Base-by-base conservation (phyloP, 305 asterid genomes). In the Ruellia speciosa region DNA sequence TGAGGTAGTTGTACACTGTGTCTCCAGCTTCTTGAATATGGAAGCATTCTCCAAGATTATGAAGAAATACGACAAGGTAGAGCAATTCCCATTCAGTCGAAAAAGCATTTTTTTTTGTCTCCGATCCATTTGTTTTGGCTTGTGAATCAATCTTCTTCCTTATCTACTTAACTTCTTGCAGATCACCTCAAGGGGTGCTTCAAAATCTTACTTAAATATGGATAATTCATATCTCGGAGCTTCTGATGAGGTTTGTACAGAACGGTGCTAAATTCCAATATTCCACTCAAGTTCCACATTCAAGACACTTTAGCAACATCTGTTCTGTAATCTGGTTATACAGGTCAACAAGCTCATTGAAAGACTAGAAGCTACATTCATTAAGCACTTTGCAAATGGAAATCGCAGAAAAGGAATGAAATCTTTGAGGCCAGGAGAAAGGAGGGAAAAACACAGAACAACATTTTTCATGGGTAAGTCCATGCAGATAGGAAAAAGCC, bases 61-160 rank as follows among this genome's bases (percentile, higher is more conserved):
- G 94, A 86, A 86, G 90, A 89, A 89, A 74, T 86, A 84, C 59
- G 93, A 89, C 64, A 89, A 89, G 95, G 94, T 89, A 71, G 40
- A 37, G 41, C 18, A 9, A 46, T 66, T 28, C 31, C 49, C n/a
- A 43, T 62, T 70, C 45, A 28, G 19, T 59, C 7, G 16, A 6
- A 4, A 3, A 13, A 2, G 5, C 13, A 1, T n/a, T 43, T 13
- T n/a, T 12, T n/a, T 7, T n/a, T 14, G 5, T 64, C 15, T 14
- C 18, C 14, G 43, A 34, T 19, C n/a, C 40, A 14, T 40, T 18
- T 62, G 41, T 59, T 13, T 11, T 6, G 2, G 2, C 16, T 43
- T 12, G 7, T 43, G 41, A 37, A 7, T 37, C 12, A 37, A 37
- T 37, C 3, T 7, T 41, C 14, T 41, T n/a, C 11, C 16, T 11